Percentiles rank a stretch among this genome's conserved stretches.
Evolutionary conservation across 805 yeast genomes (phyloP).

Genomic region (Kuraishia piskuri): DNA sequence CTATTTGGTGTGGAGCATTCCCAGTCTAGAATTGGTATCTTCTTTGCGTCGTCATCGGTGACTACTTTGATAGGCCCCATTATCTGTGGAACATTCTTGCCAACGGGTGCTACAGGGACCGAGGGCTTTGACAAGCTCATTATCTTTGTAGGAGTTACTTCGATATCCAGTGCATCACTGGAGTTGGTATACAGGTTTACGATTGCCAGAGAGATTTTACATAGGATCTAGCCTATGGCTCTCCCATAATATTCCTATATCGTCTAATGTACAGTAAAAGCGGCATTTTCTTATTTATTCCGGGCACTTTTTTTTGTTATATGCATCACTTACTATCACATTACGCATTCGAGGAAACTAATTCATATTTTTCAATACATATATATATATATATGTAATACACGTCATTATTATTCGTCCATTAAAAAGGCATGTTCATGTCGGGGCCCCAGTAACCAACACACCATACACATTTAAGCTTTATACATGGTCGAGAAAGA

Average conservation of each 20-base stretch:
- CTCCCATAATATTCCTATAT: no score
- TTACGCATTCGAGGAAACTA: no score
- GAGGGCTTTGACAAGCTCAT: conserved; percentile 22
- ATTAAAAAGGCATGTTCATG: no score
- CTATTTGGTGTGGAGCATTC: conserved; percentile 23
- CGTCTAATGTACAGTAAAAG: neutral
- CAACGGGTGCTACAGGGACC: conserved; percentile 11
- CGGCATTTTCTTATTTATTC: no score
- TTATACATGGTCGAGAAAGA: conserved; percentile 28
- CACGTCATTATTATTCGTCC: neutral
- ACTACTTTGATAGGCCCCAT: conserved; percentile 27
- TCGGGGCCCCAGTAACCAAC: no score
- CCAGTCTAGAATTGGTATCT: conserved; percentile 19
- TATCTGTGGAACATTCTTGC: conserved; percentile 25
- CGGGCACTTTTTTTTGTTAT: neutral
- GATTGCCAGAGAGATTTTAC: neutral
- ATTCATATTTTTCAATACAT: neutral
- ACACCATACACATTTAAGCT: neutral
- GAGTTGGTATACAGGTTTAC: neutral
- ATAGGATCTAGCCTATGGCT: neutral
- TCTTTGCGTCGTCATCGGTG: conserved; percentile 19
- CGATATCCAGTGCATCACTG: neutral
- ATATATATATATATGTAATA: no score
- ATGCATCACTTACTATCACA: neutral
- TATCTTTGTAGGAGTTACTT: conserved; percentile 20